Conservation (phyloP, 768 basidiomycete species). For the Tylopilus vinaceipallidus region DNA sequence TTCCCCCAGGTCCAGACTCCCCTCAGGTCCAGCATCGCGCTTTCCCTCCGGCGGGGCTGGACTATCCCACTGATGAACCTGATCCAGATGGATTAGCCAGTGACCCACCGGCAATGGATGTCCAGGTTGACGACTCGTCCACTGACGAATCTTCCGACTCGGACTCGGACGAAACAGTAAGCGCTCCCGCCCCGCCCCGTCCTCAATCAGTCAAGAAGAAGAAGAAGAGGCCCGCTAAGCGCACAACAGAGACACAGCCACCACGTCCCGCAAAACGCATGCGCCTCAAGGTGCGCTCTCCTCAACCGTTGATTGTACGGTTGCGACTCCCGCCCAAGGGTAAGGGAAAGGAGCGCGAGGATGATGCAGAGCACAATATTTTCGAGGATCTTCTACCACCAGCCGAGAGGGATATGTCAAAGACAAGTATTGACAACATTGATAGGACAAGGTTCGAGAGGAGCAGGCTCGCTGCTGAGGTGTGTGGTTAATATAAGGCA, state of each 20-base stretch:
- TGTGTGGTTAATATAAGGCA: slow-evolving; percentile 32
- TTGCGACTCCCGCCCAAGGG: slow-evolving; percentile 58
- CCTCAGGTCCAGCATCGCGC: slow-evolving; percentile 35
- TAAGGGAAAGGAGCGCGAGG: slow-evolving; percentile 69
- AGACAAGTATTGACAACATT: slow-evolving; percentile 54
- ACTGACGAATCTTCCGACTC: slow-evolving; percentile 32
- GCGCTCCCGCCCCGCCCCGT: slow-evolving; percentile 11
- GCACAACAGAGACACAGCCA: slow-evolving; percentile 18
- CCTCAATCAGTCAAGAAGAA: slow-evolving; percentile 28
- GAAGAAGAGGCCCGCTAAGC: slow-evolving; percentile 31
- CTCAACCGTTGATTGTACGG: slow-evolving; percentile 44
- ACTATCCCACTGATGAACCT: slow-evolving; percentile 15
- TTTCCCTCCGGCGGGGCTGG: slow-evolving; percentile 37
- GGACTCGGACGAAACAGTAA: slow-evolving; percentile 26
- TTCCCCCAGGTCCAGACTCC: slow-evolving; percentile 6
- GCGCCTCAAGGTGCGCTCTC: slow-evolving; percentile 40
- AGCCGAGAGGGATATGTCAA: slow-evolving; percentile 69
- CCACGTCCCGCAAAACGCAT: slow-evolving; percentile 44
- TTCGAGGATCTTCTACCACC: slow-evolving; percentile 81
- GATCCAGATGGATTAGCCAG: slow-evolving; percentile 32
- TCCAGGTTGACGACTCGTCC: slow-evolving; percentile 37
- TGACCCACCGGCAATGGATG: slow-evolving; percentile 24
- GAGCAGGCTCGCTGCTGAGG: slow-evolving; percentile 73
- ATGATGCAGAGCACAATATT: slow-evolving; percentile 56
- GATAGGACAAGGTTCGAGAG: slow-evolving; percentile 76